Percentiles rank a stretch among this genome's conserved stretches.
Conservation (phyloP, 768 basidiomycete genomes). For the Infundibulicybe gibba region DNA sequence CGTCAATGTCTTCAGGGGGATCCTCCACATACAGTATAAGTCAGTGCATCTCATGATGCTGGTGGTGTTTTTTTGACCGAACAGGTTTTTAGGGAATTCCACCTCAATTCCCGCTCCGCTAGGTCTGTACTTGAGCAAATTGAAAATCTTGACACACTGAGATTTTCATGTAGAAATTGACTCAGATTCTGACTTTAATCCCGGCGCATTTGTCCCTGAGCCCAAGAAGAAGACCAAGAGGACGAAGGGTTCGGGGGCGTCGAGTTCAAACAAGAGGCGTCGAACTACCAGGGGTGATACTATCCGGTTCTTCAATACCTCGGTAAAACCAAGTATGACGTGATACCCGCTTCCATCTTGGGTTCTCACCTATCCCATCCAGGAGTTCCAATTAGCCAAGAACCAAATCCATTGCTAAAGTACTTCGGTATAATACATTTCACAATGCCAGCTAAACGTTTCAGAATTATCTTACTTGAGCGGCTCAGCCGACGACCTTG, state of each 20-base stretch:
- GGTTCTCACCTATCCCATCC: not conserved
- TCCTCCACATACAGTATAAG: slow-evolving; percentile 23
- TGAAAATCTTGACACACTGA: not conserved
- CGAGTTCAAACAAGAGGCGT: slow-evolving; percentile 12
- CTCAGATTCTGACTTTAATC: slow-evolving; percentile 48
- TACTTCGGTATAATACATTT: slow-evolving; percentile 40
- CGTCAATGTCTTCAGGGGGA: slow-evolving; percentile 36
- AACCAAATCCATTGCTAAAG: slow-evolving; percentile 40
- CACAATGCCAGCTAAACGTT: not conserved
- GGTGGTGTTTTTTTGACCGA: not conserved
- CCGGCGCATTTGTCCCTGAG: slow-evolving; percentile 33
- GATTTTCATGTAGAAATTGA: slow-evolving; percentile 31
- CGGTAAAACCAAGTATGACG: not conserved
- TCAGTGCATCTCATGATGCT: slow-evolving; percentile 7
- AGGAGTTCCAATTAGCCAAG: slow-evolving; percentile 4
- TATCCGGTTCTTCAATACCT: not conserved
- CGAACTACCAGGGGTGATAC: slow-evolving; percentile 9
- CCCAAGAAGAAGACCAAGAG: slow-evolving; percentile 21
- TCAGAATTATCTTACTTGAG: not conserved
- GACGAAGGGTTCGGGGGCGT: slow-evolving; percentile 1
- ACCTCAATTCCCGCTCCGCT: slow-evolving; percentile 30
- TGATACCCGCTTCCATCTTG: not conserved
- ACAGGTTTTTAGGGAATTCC: slow-evolving; percentile 21
- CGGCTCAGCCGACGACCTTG: slow-evolving; percentile 34
- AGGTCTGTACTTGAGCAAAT: slow-evolving; percentile 18